These are phyloP conservation scores for Diospyros lotus DNA, from an alignment of 148 eudicot species.

Conservation along the genomic window DNA sequence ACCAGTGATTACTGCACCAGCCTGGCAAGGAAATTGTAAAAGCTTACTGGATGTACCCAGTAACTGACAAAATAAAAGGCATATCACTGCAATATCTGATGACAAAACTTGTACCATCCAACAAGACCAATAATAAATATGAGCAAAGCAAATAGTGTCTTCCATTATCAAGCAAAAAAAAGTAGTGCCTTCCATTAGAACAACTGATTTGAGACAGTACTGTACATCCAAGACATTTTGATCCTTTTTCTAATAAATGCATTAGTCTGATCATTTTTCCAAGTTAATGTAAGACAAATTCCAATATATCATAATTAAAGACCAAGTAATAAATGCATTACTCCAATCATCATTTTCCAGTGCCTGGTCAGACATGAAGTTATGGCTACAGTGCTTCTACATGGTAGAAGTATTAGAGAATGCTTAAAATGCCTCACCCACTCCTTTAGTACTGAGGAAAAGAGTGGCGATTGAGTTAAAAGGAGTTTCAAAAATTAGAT, in stretches of 20 bases:
- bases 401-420: too few relatives aligned
- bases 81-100: background rate
- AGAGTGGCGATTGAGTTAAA: too few relatives aligned
- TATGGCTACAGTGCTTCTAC: too few relatives aligned
- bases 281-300: background rate
- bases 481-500: too few relatives aligned
- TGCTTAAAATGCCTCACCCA: too few relatives aligned
- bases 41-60: conserved; percentile 11
- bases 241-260: too few relatives aligned
- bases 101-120: background rate
- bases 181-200: background rate
- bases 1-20: conserved; percentile 36
- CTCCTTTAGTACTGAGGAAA: too few relatives aligned
- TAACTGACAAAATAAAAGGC: background rate
- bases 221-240: background rate
- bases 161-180: too few relatives aligned
- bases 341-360: too few relatives aligned
- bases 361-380: too few relatives aligned
- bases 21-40: conserved; percentile 36
- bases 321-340: background rate
- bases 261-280: background rate
- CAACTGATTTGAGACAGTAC: background rate
- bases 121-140: background rate
- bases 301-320: background rate
- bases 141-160: too few relatives aligned